Evolutionary conservation across 2,329 filamentous ascomycete genomes (phyloP).

Genomic region (Diplodia intermedia): DNA sequence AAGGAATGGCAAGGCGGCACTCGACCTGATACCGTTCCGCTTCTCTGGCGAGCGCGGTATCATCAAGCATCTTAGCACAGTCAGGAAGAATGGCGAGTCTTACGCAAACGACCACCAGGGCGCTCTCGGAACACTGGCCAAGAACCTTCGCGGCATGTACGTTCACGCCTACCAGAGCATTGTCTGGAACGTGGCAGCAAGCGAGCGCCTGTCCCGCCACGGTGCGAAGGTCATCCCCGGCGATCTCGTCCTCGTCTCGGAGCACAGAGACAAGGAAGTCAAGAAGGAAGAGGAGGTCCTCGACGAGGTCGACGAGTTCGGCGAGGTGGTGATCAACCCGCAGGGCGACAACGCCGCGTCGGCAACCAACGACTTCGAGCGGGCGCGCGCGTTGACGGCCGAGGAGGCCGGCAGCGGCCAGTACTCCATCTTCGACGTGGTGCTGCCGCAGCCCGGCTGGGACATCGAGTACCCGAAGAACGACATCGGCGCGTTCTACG

Average conservation of each 20-base stretch:
- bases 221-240: slow-evolving; percentile 79
- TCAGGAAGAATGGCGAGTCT: slow-evolving; percentile 50
- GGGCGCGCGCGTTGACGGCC: slow-evolving; percentile 75
- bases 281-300: slow-evolving; percentile 35
- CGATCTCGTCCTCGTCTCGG: slow-evolving; percentile 76
- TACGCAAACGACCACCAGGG: slow-evolving; percentile 73
- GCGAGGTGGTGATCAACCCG: slow-evolving; percentile 70
- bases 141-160: slow-evolving; percentile 89
- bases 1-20: slow-evolving; percentile 64
- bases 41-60: slow-evolving; percentile 82
- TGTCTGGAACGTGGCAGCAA: slow-evolving; percentile 88
- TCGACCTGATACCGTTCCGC: slow-evolving; percentile 75
- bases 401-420: slow-evolving; percentile 79
- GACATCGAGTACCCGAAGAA: slow-evolving; percentile 88
- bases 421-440: slow-evolving; percentile 85
- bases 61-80: slow-evolving; percentile 73
- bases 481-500: slow-evolving; percentile 82
- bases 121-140: slow-evolving; percentile 78
- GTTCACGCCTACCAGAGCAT: slow-evolving; percentile 95
- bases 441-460: slow-evolving; percentile 90
- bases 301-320: slow-evolving; percentile 62
- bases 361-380: slow-evolving; percentile 66
- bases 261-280: slow-evolving; percentile 59
- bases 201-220: slow-evolving; percentile 78
- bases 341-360: slow-evolving; percentile 62